Base-by-base conservation (phyloP, 805 yeast species). In the Schwanniomyces polymorphus region DNA sequence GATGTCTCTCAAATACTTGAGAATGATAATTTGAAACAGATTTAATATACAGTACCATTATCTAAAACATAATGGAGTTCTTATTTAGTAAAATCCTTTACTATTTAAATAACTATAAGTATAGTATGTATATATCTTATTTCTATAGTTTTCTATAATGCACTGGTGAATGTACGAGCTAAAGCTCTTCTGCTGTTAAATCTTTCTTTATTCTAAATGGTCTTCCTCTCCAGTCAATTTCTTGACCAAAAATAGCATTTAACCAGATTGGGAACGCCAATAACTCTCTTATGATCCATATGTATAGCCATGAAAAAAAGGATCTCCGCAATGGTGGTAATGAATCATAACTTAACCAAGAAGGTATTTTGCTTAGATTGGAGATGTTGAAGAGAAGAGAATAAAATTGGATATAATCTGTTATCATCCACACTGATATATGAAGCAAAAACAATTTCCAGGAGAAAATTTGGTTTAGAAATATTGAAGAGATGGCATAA, bases 211-310 rank as follows among this genome's bases (percentile, higher is more conserved):
- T 89, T 50, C 70, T 72, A 62, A 89, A 90, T 1, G 90, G 88
- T 52, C 81, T 75, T 31, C 89, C 88, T 49, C 97, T 72, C 91
- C 91, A 85, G 64, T 89, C 88, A 34, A 84, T 83, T 41, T 79
- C 76, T 10, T 85, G 83, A 0, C 97, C 97, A 27, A 74, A 53
- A 85, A 90, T 84, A 1, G 97, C 96, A 26, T 70, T 71, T 2
- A 85, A 48, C 97, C 97, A 90, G 18, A 90, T 80, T 0, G 96
- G 96, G 17, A 90, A 67, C 1, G 97, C 97, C 44, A 88, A 65
- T 0, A 75, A 2, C 60, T 90, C 97, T 44, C 97, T 72, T 29
- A 81, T 60, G 0, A 78, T 29, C 97, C 97, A 90, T 48, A 63
- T 56, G 41, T 45, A 52, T 11, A 56, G 37, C 74, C 77, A 72